Evolutionary conservation across 1,284 basidiomycete genomes (phyloP).

Genomic region (Ganoderma resinaceum): DNA sequence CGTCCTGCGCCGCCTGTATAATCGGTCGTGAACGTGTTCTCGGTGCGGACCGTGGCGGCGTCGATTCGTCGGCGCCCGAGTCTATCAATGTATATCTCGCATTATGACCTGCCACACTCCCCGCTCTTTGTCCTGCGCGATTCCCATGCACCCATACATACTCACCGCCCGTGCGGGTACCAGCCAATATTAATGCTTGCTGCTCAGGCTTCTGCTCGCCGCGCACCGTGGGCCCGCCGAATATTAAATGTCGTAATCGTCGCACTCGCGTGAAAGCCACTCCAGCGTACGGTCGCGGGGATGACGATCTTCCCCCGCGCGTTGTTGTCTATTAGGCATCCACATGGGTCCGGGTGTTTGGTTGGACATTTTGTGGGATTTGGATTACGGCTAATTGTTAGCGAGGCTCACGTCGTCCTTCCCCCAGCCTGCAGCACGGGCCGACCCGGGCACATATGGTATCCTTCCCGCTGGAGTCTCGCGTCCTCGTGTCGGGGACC

Average conservation of each 20-base stretch:
- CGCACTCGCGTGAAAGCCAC: constrained; percentile 24
- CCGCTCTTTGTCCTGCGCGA: neutral
- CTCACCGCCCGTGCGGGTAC: neutral
- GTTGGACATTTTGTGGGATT: constrained; percentile 38
- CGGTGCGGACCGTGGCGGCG: constrained; percentile 1
- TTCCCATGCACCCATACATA: neutral
- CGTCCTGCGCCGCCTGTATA: constrained; percentile 44
- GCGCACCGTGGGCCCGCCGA: constrained; percentile 4
- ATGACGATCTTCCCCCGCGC: constrained; percentile 25
- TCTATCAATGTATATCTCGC: neutral
- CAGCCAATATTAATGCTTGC: neutral
- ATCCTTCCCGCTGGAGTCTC: neutral
- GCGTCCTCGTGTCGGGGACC: constrained; percentile 8
- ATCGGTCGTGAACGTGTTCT: constrained; percentile 33
- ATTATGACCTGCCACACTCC: constrained; percentile 2
- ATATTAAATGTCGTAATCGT: constrained; percentile 33
- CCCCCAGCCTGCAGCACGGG: constrained; percentile 10
- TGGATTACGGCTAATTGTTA: constrained; percentile 35
- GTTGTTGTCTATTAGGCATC: constrained; percentile 13
- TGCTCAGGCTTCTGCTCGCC: neutral
- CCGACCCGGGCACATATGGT: constrained; percentile 6
- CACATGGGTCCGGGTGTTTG: constrained; percentile 21
- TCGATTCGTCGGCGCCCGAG: neutral
- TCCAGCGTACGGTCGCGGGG: constrained; percentile 15
- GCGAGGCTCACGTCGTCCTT: constrained; percentile 12